These are phyloP conservation scores for Cadophora gregata DNA, from an alignment of 2,329 filamentous ascomycete genomes.

Conservation along the genomic window DNA sequence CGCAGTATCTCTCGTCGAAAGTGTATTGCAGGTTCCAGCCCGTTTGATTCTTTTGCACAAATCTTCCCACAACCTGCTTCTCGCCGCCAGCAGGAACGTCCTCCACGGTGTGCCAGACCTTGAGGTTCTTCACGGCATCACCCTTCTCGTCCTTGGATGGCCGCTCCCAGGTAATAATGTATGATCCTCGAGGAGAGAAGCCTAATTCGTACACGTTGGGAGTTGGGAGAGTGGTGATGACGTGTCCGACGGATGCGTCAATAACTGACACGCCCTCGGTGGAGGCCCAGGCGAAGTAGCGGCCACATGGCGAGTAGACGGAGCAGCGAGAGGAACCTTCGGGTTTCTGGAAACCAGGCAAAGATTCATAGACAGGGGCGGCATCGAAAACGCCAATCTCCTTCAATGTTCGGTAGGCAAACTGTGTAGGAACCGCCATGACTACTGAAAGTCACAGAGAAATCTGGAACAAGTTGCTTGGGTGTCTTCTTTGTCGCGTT, in stretches of 20 bases:
- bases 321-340: conserved; percentile 95
- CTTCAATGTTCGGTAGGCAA: conserved; percentile 97
- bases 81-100: conserved; percentile 65
- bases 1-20: conserved; percentile 89
- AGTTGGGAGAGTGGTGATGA: conserved; percentile 76
- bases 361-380: conserved; percentile 82
- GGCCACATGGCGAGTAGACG: conserved; percentile 93
- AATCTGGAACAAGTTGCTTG: conserved; percentile 36
- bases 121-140: conserved; percentile 93
- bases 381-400: conserved; percentile 93
- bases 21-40: conserved; percentile 99
- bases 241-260: conserved; percentile 77
- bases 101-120: conserved; percentile 90
- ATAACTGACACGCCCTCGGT: conserved; percentile 85
- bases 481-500: conserved; percentile 37
- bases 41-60: conserved; percentile 94
- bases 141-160: conserved; percentile 91
- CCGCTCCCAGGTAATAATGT: conserved; percentile 95
- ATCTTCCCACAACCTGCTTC: conserved; percentile 81
- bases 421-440: conserved; percentile 93
- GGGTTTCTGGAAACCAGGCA: conserved; percentile 84
- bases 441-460: conserved; percentile 82
- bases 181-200: conserved; percentile 92
- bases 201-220: conserved; percentile 91
- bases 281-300: conserved; percentile 94